These are phyloP conservation scores for Corymbia calophylla DNA, from an alignment of 441 rosid genomes.

Conservation along the genomic window DNA sequence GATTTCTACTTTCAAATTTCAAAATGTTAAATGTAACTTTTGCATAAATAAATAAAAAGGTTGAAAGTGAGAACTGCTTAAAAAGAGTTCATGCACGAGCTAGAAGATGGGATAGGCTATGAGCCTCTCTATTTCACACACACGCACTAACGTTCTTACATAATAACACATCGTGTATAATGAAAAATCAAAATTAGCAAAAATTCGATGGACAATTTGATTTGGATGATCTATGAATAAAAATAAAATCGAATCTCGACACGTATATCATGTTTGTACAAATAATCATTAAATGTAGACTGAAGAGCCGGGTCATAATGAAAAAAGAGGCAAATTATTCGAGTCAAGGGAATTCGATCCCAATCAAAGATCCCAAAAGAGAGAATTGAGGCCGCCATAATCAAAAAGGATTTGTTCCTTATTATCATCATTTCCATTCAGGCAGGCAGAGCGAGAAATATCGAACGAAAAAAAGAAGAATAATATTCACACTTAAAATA, in stretches of 20 bases:
- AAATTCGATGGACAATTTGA: not conserved
- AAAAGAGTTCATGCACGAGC: not conserved
- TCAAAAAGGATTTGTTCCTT: not conserved
- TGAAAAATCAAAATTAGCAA: rapidly evolving
- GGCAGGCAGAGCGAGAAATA: not conserved
- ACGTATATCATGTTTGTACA: rapidly evolving
- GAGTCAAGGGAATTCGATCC: not conserved
- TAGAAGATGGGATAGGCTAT: not conserved
- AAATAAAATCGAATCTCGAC: not conserved
- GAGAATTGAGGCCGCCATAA: not conserved
- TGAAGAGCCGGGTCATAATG: rapidly evolving
- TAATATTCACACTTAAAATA: not conserved
- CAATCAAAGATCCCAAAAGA: not conserved
- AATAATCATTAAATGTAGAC: not conserved
- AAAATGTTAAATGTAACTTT: not conserved
- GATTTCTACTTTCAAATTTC: not conserved
- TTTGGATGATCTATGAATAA: not conserved
- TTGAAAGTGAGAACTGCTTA: not conserved
- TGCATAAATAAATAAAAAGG: not conserved
- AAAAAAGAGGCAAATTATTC: not conserved
- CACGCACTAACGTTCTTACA: not conserved
- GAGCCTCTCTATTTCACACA: not conserved
- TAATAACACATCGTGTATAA: rapidly evolving
- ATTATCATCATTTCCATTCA: not conserved
- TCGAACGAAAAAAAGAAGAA: not conserved